These are phyloP conservation scores for Pestalotiopsis sp. DNA, from an alignment of 2,329 filamentous ascomycete species.

Conservation along the genomic window DNA sequence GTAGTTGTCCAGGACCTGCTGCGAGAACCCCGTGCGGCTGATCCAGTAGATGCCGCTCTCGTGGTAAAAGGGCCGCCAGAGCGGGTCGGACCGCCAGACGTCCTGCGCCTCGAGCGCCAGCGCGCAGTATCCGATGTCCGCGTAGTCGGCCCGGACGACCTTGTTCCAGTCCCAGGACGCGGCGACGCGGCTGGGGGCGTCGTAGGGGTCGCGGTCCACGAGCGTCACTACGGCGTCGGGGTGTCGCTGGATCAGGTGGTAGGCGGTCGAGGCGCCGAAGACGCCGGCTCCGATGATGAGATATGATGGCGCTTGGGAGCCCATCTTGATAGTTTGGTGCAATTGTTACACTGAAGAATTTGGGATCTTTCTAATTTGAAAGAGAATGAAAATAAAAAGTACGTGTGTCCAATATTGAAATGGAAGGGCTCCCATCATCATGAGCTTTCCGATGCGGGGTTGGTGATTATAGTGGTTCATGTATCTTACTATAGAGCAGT, in stretches of 20 bases:
- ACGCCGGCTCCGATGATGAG: constrained; percentile 66
- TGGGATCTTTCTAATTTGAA: not conserved
- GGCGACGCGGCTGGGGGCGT: constrained; percentile 50
- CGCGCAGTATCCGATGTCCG: constrained; percentile 61
- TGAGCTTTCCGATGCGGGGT: not conserved
- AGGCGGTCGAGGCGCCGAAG: constrained; percentile 65
- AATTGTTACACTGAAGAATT: not conserved
- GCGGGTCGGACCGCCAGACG: constrained; percentile 45
- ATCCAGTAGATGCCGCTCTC: constrained; percentile 55
- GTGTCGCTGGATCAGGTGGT: constrained; percentile 55
- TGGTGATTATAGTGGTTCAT: not conserved
- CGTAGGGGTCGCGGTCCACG: constrained; percentile 55
- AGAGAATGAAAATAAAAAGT: not conserved
- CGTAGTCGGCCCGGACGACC: constrained; percentile 69
- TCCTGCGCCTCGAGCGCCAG: constrained; percentile 68
- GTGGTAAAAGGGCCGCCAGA: constrained; percentile 48
- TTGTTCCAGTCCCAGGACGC: constrained; percentile 77
- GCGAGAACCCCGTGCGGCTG: constrained; percentile 49
- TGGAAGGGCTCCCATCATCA: not conserved
- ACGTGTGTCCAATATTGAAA: not conserved
- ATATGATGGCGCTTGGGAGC: constrained; percentile 33
- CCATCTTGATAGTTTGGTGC: not conserved
- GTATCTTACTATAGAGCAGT: not conserved
- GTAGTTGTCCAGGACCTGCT: constrained; percentile 55
- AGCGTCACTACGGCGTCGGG: constrained; percentile 53